phyloP scores from a whole-genome alignment of 2,329 filamentous ascomycete species.

The Aureobasidium sp. region DNA sequence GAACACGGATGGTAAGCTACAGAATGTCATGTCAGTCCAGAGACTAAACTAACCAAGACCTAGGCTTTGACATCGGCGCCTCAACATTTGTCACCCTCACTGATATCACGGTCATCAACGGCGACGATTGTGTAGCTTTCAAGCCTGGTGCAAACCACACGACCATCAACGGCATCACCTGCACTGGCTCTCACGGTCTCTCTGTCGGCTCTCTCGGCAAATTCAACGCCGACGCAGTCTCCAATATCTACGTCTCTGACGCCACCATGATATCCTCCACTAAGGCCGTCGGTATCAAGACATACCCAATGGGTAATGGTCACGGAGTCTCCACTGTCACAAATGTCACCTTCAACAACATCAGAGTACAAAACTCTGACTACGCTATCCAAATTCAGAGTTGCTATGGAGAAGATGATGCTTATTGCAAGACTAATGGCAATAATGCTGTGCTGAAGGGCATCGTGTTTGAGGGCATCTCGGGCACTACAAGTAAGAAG shows the following conservation, averaged over 20 bases:
- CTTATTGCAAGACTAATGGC: conserved; percentile 42
- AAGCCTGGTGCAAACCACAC: conserved; percentile 47
- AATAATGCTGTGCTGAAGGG: conserved; percentile 39
- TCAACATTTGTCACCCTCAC: conserved; percentile 43
- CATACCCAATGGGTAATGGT: conserved; percentile 43
- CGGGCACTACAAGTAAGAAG: conserved; percentile 39
- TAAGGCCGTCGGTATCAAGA: conserved; percentile 55
- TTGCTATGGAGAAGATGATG: conserved; percentile 43
- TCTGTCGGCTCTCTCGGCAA: conserved; percentile 54
- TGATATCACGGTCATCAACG: conserved; percentile 43
- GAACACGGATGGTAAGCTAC: too few species aligned
- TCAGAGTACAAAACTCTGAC: conserved; percentile 44
- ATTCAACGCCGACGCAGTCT: conserved; percentile 44
- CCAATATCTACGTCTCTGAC: conserved; percentile 50
- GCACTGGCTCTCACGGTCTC: conserved; percentile 53
- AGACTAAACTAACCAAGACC: not conserved
- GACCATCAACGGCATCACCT: conserved; percentile 47
- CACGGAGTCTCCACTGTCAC: conserved; percentile 44
- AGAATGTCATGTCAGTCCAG: too few species aligned
- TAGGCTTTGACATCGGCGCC: conserved; percentile 45
- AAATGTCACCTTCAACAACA: conserved; percentile 47
- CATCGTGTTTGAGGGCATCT: conserved; percentile 42
- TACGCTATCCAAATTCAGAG: conserved; percentile 54
- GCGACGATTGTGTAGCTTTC: conserved; percentile 53
- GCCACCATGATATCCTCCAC: conserved; percentile 46